Conservation (phyloP, 495 filamentous ascomycete genomes). For the Xylaria venustula region DNA sequence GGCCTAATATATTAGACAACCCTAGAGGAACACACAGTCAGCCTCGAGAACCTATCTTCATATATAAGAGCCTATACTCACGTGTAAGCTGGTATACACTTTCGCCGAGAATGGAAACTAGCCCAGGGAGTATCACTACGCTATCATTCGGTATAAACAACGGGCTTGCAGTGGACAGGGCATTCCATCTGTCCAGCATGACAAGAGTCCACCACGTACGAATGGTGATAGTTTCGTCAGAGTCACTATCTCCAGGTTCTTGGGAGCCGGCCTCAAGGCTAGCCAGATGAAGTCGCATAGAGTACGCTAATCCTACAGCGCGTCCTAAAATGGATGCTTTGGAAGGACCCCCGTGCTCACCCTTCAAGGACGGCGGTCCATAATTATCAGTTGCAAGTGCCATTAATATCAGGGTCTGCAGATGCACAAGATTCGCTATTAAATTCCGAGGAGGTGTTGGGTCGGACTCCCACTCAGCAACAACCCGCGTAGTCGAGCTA, state of each 20-base stretch:
- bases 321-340: conserved; percentile 48
- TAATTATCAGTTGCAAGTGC: conserved; percentile 58
- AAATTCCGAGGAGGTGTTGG: conserved; percentile 43
- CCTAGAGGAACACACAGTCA: conserved; percentile 28
- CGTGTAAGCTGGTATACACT: conserved; percentile 63
- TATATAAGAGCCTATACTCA: conserved; percentile 42
- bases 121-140: conserved; percentile 60
- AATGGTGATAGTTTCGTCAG: conserved; percentile 66
- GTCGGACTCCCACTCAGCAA: conserved; percentile 51
- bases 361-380: conserved; percentile 32
- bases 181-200: conserved; percentile 74
- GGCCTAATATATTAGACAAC: conserved; percentile 35
- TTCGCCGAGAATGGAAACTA: conserved; percentile 64
- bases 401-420: conserved; percentile 63
- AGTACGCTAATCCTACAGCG: conserved; percentile 59
- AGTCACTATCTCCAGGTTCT: conserved; percentile 57
- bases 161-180: conserved; percentile 61
- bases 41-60: conserved; percentile 10
- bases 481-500: conserved; percentile 47
- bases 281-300: conserved; percentile 53
- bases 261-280: conserved; percentile 21
- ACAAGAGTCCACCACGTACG: conserved; percentile 74
- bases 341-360: conserved; percentile 28
- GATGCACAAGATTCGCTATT: conserved; percentile 56
- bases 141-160: conserved; percentile 59